These are phyloP conservation scores for Candida pseudofarinosa DNA, from an alignment of 805 yeast genomes.

Conservation along the genomic window DNA sequence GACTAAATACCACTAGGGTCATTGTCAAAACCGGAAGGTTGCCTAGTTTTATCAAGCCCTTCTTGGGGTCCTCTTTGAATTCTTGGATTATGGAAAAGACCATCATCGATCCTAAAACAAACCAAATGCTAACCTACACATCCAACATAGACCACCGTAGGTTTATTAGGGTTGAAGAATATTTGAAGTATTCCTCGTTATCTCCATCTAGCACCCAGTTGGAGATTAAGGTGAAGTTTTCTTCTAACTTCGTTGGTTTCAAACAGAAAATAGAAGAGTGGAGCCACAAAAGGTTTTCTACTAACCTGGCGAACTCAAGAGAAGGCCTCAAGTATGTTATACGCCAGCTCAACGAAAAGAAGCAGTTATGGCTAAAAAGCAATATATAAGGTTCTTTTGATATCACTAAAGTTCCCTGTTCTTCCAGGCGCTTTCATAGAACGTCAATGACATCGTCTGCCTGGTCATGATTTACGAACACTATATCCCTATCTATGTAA, in stretches of 20 bases:
- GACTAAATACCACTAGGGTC: slow-evolving; percentile 66
- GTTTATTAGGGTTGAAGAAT: slow-evolving; percentile 77
- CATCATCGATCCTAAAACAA: slow-evolving; percentile 57
- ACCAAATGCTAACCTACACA: slow-evolving; percentile 63
- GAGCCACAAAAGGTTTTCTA: slow-evolving; percentile 68
- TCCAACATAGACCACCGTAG: slow-evolving; percentile 81
- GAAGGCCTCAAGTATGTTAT: slow-evolving; percentile 76
- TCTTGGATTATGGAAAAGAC: slow-evolving; percentile 82
- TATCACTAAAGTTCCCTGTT: no score
- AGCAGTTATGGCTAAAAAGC: slow-evolving; percentile 5
- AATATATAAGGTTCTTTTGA: not conserved
- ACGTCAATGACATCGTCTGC: no score
- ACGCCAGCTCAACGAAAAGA: slow-evolving; percentile 48
- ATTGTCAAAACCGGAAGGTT: slow-evolving; percentile 76
- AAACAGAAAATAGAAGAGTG: slow-evolving; percentile 76
- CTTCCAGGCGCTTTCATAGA: no score
- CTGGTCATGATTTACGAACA: no score
- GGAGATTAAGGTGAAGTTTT: slow-evolving; percentile 60
- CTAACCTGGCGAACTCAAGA: slow-evolving; percentile 62
- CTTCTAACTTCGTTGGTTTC: slow-evolving; percentile 65
- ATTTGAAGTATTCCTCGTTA: slow-evolving; percentile 46
- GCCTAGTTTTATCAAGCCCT: slow-evolving; percentile 74
- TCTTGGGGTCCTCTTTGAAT: slow-evolving; percentile 64
- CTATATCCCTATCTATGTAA: no score
- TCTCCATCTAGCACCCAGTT: slow-evolving; percentile 39